Evolutionary conservation across 2,329 filamentous ascomycete genomes (phyloP).

Genomic region (Myriosclerotinia curreyana): DNA sequence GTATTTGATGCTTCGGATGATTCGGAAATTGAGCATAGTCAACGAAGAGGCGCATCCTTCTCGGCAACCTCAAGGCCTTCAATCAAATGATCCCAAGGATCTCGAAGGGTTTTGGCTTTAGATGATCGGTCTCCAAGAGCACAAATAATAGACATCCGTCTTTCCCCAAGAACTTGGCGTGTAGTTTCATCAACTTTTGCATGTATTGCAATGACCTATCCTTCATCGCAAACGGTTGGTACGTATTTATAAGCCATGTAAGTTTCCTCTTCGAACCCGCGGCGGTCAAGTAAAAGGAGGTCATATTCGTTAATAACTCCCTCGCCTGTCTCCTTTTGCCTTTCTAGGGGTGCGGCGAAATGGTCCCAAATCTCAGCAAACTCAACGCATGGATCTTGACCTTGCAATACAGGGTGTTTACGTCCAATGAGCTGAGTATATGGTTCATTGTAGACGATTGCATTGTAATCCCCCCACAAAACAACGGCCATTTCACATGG

Average conservation of each 20-base stretch:
- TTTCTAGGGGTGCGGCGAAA: conserved; percentile 59
- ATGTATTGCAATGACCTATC: conserved; percentile 70
- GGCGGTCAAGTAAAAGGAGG: conserved; percentile 39
- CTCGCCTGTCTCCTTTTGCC: conserved; percentile 65
- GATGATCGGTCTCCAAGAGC: conserved; percentile 73
- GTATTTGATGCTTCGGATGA: conserved; percentile 62
- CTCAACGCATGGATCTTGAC: conserved; percentile 44
- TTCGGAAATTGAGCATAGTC: conserved; percentile 74
- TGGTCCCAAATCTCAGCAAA: conserved; percentile 76
- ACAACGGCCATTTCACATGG: conserved; percentile 52
- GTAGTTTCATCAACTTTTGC: conserved; percentile 74
- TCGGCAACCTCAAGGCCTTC: conserved; percentile 68
- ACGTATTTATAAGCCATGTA: conserved; percentile 82
- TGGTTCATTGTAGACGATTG: conserved; percentile 69
- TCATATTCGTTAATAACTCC: conserved; percentile 80
- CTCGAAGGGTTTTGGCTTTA: conserved; percentile 63
- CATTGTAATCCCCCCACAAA: conserved; percentile 68
- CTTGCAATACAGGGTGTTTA: conserved; percentile 73
- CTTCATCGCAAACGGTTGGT: conserved; percentile 71
- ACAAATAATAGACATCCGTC: conserved; percentile 71
- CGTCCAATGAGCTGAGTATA: conserved; percentile 67
- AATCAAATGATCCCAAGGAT: conserved; percentile 69
- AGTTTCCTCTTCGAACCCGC: conserved; percentile 57
- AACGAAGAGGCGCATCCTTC: conserved; percentile 69
- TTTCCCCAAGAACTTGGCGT: conserved; percentile 67